Conservation (phyloP, 2,329 filamentous ascomycete species). For the Penicillium fuscoglaucum region DNA sequence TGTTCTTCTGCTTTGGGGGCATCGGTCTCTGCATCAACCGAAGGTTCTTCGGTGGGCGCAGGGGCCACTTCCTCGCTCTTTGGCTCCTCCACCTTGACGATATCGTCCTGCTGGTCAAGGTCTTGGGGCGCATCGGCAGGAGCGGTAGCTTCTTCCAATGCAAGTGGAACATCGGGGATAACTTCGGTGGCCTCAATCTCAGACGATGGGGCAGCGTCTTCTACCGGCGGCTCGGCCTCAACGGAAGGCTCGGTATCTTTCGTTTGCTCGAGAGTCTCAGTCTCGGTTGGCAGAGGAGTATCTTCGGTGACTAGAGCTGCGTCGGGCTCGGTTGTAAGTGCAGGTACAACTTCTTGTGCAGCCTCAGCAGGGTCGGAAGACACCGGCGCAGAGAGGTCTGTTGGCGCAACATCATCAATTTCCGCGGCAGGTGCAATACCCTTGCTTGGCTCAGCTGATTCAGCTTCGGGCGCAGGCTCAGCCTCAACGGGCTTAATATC, state of each 20-base stretch:
- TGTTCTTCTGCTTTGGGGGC: neutral
- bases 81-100: neutral
- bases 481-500: slow-evolving; percentile 7
- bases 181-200: neutral
- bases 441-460: neutral
- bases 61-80: slow-evolving; percentile 1
- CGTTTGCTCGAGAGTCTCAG: neutral
- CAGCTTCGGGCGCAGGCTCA: neutral
- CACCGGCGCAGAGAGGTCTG: neutral
- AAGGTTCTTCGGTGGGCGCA: neutral
- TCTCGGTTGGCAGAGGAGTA: neutral
- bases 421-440: neutral
- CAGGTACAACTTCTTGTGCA: neutral
- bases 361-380: neutral
- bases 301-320: slow-evolving; percentile 1
- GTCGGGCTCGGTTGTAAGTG: neutral
- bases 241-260: neutral
- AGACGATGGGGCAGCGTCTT: neutral
- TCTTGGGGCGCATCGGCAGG: slow-evolving; percentile 1
- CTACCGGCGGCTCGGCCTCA: neutral
- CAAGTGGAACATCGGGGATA: neutral
- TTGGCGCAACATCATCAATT: neutral
- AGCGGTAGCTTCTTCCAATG: neutral
- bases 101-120: neutral
- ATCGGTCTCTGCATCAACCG: neutral